A percentile compares a stretch with the other conserved stretches of the same genome.
Evolutionary conservation across 164 flowering plant species (phyloP).

Genomic region (Dillenia suffruticosa): DNA sequence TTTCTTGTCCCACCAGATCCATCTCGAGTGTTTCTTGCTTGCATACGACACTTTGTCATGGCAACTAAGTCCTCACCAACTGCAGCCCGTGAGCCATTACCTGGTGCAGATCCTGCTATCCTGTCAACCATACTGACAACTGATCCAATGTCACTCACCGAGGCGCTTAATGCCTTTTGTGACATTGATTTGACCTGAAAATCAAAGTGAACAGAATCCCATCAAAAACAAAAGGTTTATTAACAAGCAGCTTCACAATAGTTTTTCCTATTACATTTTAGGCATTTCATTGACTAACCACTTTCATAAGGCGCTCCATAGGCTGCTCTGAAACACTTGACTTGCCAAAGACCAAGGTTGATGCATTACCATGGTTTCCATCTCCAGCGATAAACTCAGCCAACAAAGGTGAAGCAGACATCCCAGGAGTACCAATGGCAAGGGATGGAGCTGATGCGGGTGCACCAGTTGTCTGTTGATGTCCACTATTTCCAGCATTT

Average conservation of each 20-base stretch:
- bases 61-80: conserved; percentile 97
- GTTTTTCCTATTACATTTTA: too few relatives aligned
- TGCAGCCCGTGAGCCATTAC: conserved; percentile 93
- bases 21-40: conserved; percentile 73
- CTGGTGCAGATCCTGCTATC: conserved; percentile 92
- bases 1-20: conserved; percentile 58
- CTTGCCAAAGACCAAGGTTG: conserved; percentile 43
- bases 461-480: conserved; percentile 39
- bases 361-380: conserved; percentile 48
- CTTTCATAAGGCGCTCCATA: conserved; percentile 73
- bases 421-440: conserved; percentile 92
- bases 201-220: not conserved
- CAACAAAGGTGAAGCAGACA: conserved; percentile 90
- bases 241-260: not conserved
- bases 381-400: conserved; percentile 66
- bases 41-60: conserved; percentile 87
- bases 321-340: conserved; percentile 65
- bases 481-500: conserved; percentile 58
- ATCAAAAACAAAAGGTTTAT: not conserved
- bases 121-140: conserved; percentile 84
- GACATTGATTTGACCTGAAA: conserved; percentile 76
- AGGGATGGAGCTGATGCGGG: conserved; percentile 47
- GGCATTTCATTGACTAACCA: conserved; percentile 39
- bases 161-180: conserved; percentile 51
- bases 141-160: conserved; percentile 79